Evolutionary conservation across 1,284 basidiomycete genomes (phyloP).

Genomic region (Heterobasidion annosum): DNA sequence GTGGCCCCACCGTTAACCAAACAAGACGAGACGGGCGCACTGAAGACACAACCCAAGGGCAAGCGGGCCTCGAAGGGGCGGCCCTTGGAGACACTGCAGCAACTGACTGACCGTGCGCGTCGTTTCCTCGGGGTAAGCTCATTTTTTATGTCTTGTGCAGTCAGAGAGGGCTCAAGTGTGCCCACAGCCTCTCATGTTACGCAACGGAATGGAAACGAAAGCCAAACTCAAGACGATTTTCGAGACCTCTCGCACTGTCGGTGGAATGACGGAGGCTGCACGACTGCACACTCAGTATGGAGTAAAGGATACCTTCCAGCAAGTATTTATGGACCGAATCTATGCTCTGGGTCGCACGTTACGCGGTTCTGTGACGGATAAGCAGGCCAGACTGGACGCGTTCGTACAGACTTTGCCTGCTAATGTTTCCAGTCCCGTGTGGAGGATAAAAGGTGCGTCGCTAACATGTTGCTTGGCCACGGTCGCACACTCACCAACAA

Average conservation of each 20-base stretch:
- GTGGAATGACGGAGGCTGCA: neutral
- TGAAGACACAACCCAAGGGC: too few species aligned
- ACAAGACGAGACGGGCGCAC: neutral
- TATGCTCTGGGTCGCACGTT: neutral
- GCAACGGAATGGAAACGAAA: neutral
- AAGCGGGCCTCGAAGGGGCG: too few species aligned
- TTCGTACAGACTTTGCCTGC: neutral
- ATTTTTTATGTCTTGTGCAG: neutral
- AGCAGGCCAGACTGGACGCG: neutral
- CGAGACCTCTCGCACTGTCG: neutral
- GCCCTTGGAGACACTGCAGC: neutral
- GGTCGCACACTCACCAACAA: neutral
- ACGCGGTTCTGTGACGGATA: neutral
- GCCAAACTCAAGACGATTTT: neutral
- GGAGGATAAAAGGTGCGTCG: constrained; percentile 11
- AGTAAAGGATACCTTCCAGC: neutral
- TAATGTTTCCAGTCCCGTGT: constrained; percentile 11
- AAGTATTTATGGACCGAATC: neutral
- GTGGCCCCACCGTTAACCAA: neutral
- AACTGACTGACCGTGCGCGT: neutral
- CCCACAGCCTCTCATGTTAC: neutral
- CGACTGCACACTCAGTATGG: neutral
- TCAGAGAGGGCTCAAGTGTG: neutral
- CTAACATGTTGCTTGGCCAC: neutral
- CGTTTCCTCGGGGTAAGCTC: neutral